A percentile compares a stretch with the other conserved stretches of the same genome.
These are phyloP conservation scores for Hypericum androsaemum DNA, from an alignment of 345 rosid genomes.

Conservation along the genomic window DNA sequence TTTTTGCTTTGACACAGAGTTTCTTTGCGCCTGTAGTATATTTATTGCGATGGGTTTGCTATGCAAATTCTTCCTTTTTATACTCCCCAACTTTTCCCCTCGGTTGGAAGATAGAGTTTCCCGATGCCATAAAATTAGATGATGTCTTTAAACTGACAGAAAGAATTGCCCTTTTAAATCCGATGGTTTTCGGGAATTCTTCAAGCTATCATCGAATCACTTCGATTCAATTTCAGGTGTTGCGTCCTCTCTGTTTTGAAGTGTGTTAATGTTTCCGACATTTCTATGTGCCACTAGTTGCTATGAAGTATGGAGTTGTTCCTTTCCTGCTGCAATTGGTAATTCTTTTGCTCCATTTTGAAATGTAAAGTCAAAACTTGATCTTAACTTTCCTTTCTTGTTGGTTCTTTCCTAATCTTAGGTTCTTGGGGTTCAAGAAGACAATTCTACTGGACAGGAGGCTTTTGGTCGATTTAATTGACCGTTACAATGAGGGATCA, in stretches of 20 bases:
- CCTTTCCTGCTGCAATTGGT: no score
- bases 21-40: background rate
- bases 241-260: no score
- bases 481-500: conserved; percentile 47
- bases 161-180: no score
- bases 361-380: background rate
- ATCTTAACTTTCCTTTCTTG: background rate
- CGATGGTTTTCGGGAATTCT: background rate
- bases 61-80: conserved; percentile 5
- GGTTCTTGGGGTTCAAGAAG: conserved; percentile 84
- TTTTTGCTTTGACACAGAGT: background rate
- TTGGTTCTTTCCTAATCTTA: conserved; percentile 14
- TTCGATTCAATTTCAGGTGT: no score
- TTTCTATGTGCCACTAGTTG: no score
- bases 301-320: no score
- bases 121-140: conserved; percentile 7
- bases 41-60: conserved; percentile 6
- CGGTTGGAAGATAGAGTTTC: conserved; percentile 8
- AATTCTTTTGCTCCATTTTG: no score
- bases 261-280: no score
- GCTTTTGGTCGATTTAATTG: conserved; percentile 74
- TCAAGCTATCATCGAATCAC: background rate
- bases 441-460: conserved; percentile 66
- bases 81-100: conserved; percentile 3
- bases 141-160: no score